phyloP scores from a whole-genome alignment of 345 rosid species.

The Boechera stricta region DNA sequence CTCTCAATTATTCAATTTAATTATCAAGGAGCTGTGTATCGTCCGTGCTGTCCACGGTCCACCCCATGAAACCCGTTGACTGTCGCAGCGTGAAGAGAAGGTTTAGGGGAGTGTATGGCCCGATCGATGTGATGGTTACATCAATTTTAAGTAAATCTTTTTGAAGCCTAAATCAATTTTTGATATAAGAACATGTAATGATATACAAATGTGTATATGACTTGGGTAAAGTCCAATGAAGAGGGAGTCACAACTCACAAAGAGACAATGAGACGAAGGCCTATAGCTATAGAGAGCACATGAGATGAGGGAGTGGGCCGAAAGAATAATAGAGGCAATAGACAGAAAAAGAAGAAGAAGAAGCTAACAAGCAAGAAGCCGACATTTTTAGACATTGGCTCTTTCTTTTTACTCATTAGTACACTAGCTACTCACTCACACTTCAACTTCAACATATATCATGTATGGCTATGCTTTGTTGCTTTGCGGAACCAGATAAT shows the following conservation, averaged over 20 bases:
- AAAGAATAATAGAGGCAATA: slow-evolving; percentile 29
- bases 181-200: background rate
- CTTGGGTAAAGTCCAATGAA: slow-evolving; percentile 33
- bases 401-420: slow-evolving; percentile 5
- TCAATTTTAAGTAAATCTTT: slow-evolving; percentile 7
- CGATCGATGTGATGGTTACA: slow-evolving; percentile 24
- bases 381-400: slow-evolving; percentile 9
- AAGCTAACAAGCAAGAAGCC: slow-evolving; percentile 30
- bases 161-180: slow-evolving; percentile 3
- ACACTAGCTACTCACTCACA: slow-evolving; percentile 22
- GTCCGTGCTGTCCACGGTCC: slow-evolving; percentile 39
- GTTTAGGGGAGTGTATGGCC: slow-evolving; percentile 2
- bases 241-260: slow-evolving; percentile 20
- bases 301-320: slow-evolving; percentile 33
- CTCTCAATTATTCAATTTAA: slow-evolving; percentile 16
- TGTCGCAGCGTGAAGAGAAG: background rate
- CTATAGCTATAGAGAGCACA: slow-evolving; percentile 31
- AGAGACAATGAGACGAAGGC: slow-evolving; percentile 27
- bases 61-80: slow-evolving; percentile 11
- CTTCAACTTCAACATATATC: background rate
- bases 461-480: slow-evolving; percentile 18
- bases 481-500: background rate
- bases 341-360: background rate
- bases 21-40: slow-evolving; percentile 25
- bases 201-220: background rate